Percentiles rank a stretch among this genome's conserved stretches.
These are phyloP conservation scores for Pyricularia sp. DNA, from an alignment of 2,329 filamentous ascomycete species.

Conservation along the genomic window DNA sequence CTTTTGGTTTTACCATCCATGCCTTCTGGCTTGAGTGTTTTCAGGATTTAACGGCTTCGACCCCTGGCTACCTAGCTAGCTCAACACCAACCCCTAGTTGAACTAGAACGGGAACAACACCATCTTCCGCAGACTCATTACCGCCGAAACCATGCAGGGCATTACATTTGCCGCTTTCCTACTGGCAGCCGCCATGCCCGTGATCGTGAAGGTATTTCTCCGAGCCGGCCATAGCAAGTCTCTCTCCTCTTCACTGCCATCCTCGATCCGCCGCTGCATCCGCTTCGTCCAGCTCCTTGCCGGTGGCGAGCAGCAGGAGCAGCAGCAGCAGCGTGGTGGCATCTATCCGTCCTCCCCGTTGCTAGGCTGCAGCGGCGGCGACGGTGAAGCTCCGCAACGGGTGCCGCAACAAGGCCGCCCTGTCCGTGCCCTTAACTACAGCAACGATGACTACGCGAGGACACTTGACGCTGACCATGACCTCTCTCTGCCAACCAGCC, in stretches of 20 bases:
- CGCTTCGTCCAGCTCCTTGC: background rate
- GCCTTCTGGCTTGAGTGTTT: background rate
- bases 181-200: conserved; percentile 1
- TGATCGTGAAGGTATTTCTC: conserved; percentile 5
- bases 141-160: background rate
- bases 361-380: background rate
- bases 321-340: background rate
- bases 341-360: background rate
- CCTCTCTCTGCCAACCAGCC: background rate
- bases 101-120: too few species aligned
- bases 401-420: background rate
- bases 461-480: background rate
- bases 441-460: background rate
- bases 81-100: background rate
- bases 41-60: background rate
- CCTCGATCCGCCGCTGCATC: background rate
- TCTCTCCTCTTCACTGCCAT: background rate
- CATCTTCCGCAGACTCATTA: background rate
- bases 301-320: background rate
- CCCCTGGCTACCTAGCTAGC: background rate
- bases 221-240: background rate
- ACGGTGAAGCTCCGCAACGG: background rate
- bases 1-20: background rate
- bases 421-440: background rate
- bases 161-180: conserved; percentile 3